Evolutionary conservation across 345 rosid species (phyloP), one percentile per base, ranked within the genome.

Genomic region (Corymbia maculata): DNA sequence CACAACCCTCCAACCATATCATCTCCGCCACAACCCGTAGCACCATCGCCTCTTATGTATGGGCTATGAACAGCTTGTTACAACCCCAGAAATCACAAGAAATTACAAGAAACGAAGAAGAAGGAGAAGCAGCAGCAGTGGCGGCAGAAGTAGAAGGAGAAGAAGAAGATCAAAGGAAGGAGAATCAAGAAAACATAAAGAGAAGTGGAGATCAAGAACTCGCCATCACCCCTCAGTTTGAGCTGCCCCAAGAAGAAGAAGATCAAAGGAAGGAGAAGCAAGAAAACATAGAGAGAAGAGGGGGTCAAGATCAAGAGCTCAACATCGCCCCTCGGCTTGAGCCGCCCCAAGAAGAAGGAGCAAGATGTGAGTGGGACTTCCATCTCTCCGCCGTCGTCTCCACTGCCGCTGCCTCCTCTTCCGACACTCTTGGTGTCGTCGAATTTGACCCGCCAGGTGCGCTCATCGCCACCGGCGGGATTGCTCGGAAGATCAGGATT

Each of bases 391-490:
- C 96, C 30, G 89, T 92, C 12, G 92, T 95, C 87, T 94, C 96
- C 44, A 79, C 98, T 30, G 28, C 88, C 87, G 52, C 49, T 85
- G 85, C 91, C 7, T 24, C 88, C 9, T 91, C 89, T 22, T 86
- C 99, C 11, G 98, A 97, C 87, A 92, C 93, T 36, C 92, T 97
- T 26, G 98, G 98, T 42, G 94, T 93, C 51, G 93, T 95, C 88
- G 98, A 97, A 85, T 94, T 94, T 89, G 99, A 97, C 89, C 95
- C 93, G 1, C 89, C 92, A 15, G 93, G 93, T 64, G 90, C 89
- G 7, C 51, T 94, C 89, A 6, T 97, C 6, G 99, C 97, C 55
- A 97, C 99, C 0, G 99, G 96, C 10, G 99, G 99, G 36, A 97
- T 97, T 12, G 97, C 98, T 1, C 90, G 98, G 85, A 97, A 95